Evolutionary conservation across 441 rosid genomes (phyloP), one percentile per base, ranked within the genome.

Genomic region (California macrophylla): DNA sequence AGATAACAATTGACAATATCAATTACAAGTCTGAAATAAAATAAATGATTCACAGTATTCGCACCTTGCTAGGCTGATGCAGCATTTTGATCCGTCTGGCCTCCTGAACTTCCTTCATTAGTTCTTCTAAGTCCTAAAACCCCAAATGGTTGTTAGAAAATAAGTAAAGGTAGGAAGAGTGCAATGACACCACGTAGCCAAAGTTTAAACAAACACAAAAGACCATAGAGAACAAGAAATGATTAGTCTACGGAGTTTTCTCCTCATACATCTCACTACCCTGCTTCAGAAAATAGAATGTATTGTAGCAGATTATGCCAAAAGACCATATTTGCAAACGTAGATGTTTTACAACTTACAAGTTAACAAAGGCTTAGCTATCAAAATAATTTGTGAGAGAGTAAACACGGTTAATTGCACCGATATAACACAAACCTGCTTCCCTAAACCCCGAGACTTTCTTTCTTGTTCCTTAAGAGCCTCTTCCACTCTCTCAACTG

Each of bases 51-150:
- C 28, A 36, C 69, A 67, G 61, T 34, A 66, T 64, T 36, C 40
- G 10, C 40, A 89, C 99, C 98, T 86, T 90, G 94, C 97, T 94
- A 73, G 99, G 96, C 79, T 86, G 97, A 83, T 94, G 99, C 80
- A 94, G 82, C 98, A 94, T 90, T 83, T 87, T 90, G 82, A 92
- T 94, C 74, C 98, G 85, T 79, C 99, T 86, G 78, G 99, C 98
- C 78, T 90, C 95, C 83, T 94, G 99, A 84, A 94, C 99, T 80
- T 92, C 98, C 79, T 87, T 89, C 98, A 92, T 85, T 77, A 94
- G 80, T 75, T 86, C 93, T 68, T 90, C 97, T 72, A 88, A 30
- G 79, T 94, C 99, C 99, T 94, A 76, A 77, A 78, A 71, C 36
- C 67, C 67, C 69, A 71, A 6, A 63, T 24, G 7, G 13, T 20